phyloP scores from a whole-genome alignment of 2,329 filamentous ascomycete species.

The Cercospora sp. region DNA sequence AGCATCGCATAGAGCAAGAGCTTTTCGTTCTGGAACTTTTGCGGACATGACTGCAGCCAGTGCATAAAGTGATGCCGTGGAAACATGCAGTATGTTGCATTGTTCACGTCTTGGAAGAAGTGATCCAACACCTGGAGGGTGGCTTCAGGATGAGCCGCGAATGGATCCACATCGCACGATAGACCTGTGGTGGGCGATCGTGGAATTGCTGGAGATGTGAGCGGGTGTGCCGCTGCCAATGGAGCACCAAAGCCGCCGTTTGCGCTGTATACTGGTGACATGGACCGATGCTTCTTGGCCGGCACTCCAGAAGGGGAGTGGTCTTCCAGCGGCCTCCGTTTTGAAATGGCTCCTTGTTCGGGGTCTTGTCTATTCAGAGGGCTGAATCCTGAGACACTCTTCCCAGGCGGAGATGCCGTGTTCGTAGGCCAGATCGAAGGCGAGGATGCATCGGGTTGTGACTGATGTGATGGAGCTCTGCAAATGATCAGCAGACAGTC shows the following conservation, averaged over 20 bases:
- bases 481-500: not conserved
- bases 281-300: conserved; percentile 36
- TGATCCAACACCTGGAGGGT: conserved; percentile 55
- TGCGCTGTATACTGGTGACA: conserved; percentile 28
- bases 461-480: conserved; percentile 23
- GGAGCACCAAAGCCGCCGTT: conserved; percentile 13
- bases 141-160: conserved; percentile 50
- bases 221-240: conserved; percentile 18
- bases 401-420: conserved; percentile 29
- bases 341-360: conserved; percentile 29
- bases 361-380: conserved; percentile 18
- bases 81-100: conserved; percentile 57
- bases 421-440: conserved; percentile 29
- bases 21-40: conserved; percentile 47
- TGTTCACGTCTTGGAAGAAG: conserved; percentile 61
- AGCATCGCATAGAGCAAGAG: conserved; percentile 64
- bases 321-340: conserved; percentile 35
- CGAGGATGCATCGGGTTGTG: conserved; percentile 29
- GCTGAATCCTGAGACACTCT: conserved; percentile 24
- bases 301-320: conserved; percentile 25
- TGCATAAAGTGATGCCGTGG: conserved; percentile 54
- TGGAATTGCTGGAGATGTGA: conserved; percentile 28
- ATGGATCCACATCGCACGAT: conserved; percentile 56
- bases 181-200: conserved; percentile 37
- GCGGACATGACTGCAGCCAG: conserved; percentile 54